Evolutionary conservation across 495 filamentous ascomycete genomes (phyloP), one percentile per base, ranked within the genome.

Genomic region (Aspergillus incahuasiensis): DNA sequence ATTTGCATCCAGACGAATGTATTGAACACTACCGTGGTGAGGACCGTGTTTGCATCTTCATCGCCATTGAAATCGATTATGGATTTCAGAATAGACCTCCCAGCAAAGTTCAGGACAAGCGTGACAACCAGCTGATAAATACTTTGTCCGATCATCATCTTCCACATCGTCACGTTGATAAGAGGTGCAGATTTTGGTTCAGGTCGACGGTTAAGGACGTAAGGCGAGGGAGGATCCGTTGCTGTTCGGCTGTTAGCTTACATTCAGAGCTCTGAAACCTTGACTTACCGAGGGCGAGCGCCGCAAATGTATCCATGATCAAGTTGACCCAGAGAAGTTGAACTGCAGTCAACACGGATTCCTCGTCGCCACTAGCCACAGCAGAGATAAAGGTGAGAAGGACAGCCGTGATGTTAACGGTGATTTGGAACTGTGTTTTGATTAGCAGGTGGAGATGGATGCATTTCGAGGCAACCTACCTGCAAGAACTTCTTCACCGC

Each of bases 1-100:
- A 95, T 91, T 60, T 95, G 90, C 88, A 95, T 92, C 86, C 90
- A 96, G 35, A 94, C 88, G 61, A 92, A 95, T 1, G 88, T 90
- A 74, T 95, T 96, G 78, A 95, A 95, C 21, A 95, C 82, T 38
- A 92, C 73, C 1, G 89, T 90, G 54, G 82, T 68, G 44, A 91
- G 69, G 20, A 61, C 47, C 34, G 60, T 48, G 54, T 55, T 44
- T 15, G 48, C 48, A 51, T 48, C 35, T 1, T 42, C 52, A 20
- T 49, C 38, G n/a, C 43, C 38, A 16, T 60, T 55, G 65, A 89
- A 90, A 15, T 74, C 68, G 13, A 94, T 75, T 35, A 94, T 89
- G 2, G 60, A 57, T 13, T 59, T 55, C 3, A 94, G 73, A 34
- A 94, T 87, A 1, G 61, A 57, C 12, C 56, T 55, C 5, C 91